These are phyloP conservation scores for Cenococcum geophilum DNA, from an alignment of 495 filamentous ascomycete genomes.

Conservation along the genomic window DNA sequence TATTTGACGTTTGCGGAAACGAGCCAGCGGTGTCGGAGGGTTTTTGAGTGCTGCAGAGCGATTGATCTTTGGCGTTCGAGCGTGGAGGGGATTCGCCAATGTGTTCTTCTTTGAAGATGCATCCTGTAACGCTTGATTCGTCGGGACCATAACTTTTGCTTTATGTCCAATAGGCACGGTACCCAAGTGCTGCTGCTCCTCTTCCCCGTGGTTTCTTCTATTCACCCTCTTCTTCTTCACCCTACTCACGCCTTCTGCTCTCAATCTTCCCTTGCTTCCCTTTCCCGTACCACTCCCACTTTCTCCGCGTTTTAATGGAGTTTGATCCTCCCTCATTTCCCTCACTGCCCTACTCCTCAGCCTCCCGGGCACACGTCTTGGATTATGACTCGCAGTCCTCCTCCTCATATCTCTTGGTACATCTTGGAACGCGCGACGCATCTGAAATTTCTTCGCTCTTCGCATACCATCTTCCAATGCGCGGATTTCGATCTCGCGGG, in stretches of 20 bases:
- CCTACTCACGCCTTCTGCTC: conserved; percentile 75
- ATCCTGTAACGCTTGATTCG: too few species aligned
- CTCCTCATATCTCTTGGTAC: conserved; percentile 79
- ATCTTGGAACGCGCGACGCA: conserved; percentile 76
- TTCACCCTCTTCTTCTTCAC: conserved; percentile 45
- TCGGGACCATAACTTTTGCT: neutral
- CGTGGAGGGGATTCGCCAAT: neutral
- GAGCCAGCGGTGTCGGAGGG: conserved; percentile 58
- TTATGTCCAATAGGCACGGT: neutral
- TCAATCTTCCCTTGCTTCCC: conserved; percentile 51
- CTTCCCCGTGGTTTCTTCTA: neutral
- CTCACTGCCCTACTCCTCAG: conserved; percentile 61
- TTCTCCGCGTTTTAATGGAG: conserved; percentile 68
- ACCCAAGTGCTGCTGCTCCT: neutral
- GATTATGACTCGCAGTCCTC: conserved; percentile 90
- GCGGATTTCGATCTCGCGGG: conserved; percentile 82
- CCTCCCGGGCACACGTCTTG: conserved; percentile 79
- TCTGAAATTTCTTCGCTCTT: conserved; percentile 50
- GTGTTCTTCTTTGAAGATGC: neutral
- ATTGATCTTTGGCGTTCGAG: conserved; percentile 10
- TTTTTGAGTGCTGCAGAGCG: conserved; percentile 58
- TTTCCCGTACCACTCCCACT: conserved; percentile 64
- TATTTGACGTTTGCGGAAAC: conserved; percentile 77
- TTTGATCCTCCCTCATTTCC: conserved; percentile 91
- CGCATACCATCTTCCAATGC: conserved; percentile 75